A percentile compares a stretch with the other conserved stretches of the same genome.
phyloP scores from a whole-genome alignment of 352 stramenopile species.

The Pythium volutum region DNA sequence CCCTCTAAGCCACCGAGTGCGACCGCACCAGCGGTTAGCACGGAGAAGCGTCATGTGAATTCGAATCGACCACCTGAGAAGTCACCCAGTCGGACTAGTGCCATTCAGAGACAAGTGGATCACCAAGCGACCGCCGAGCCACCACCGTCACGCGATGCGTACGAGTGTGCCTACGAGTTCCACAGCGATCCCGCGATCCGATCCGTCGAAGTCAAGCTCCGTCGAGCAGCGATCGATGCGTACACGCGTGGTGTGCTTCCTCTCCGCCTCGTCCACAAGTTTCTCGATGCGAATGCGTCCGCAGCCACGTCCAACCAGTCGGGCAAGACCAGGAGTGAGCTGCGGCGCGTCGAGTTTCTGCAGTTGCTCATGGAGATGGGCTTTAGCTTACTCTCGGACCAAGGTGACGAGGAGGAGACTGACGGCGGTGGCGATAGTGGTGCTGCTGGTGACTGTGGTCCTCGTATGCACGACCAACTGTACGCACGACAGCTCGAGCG shows the following conservation, averaged over 20 bases:
- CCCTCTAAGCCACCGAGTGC: background rate
- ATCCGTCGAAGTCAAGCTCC: conserved; percentile 84
- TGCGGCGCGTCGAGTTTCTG: conserved; percentile 88
- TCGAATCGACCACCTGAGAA: background rate
- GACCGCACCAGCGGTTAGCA: background rate
- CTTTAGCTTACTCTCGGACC: conserved; percentile 72
- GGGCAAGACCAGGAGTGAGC: conserved; percentile 26
- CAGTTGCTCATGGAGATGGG: conserved; percentile 93
- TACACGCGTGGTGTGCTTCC: conserved; percentile 71
- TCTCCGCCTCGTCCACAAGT: conserved; percentile 61
- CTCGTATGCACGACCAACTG: conserved; percentile 68
- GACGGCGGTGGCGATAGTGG: conserved; percentile 14
- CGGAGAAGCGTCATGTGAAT: background rate
- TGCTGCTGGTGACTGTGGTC: conserved; percentile 12
- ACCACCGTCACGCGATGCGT: background rate
- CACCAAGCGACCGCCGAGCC: background rate
- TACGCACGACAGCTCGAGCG: conserved; percentile 82
- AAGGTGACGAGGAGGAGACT: conserved; percentile 21
- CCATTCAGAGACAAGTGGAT: background rate
- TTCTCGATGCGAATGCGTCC: conserved; percentile 40
- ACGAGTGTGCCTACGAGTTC: conserved; percentile 83
- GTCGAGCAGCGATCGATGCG: conserved; percentile 61
- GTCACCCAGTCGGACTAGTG: background rate
- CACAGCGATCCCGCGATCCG: conserved; percentile 74
- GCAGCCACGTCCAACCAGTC: conserved; percentile 16